Base-by-base conservation (phyloP, 306 rosid genomes). In the Ammopiptanthus mongolicus region DNA sequence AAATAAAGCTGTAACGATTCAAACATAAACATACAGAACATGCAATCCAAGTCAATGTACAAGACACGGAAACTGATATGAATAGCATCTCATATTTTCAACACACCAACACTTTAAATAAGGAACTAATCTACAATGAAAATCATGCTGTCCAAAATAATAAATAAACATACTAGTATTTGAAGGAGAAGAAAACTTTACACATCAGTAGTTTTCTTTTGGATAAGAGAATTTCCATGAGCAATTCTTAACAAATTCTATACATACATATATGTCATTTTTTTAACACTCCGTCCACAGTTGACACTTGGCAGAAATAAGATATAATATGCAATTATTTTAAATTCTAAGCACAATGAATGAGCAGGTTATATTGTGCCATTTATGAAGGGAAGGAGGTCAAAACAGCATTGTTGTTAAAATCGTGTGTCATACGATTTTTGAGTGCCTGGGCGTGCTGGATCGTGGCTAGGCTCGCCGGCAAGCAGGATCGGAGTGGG, bases 111-210 rank as follows among this genome's bases (percentile, higher is more conserved):
- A 75, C 53, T 21, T 34, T 25, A 29, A 23, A 60, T 13, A 59
- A 60, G 69, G 25, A 46, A 44, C 31, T 59, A 29, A 47, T 31
- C 50, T 48, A 28, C 68, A 7, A 61, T 21, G 11, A 34, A 11
- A 46, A 34, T 60, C 69, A 74, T 21, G 50, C 9, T 11, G 31
- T 47, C 70, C 50, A 61, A 46, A 73, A 73, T 56, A 71, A 73
- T 18, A 13, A 42, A 65, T 58, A 47, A 34, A 61, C 3, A 34
- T 50, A 37, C 53, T 2, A 34, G 53, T 36, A 41, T 34, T 50
- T 34, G 11, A 67, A 34, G 19, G 13, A 47, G 23, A 18, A 28
- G 59, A 47, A n/a, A 21, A 48, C 12, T 58, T 59, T 11, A 46
- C 5, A n/a, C 12, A 44, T 10, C 23, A 9, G 36, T 21, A 33